These are phyloP conservation scores for Asterionellopsis glacialis DNA, from an alignment of 108 stramenopile species.

Conservation along the genomic window DNA sequence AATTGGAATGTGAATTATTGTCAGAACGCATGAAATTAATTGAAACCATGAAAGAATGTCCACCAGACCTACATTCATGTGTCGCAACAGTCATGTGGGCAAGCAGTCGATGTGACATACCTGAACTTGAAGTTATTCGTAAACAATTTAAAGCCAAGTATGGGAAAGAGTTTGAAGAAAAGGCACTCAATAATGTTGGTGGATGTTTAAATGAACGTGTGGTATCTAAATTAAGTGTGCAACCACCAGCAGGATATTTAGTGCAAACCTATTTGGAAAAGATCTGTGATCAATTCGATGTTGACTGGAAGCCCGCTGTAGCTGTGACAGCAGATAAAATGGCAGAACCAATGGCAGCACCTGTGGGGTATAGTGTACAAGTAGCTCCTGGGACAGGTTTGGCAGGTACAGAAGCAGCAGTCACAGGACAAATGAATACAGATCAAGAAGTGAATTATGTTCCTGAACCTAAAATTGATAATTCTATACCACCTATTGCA, in stretches of 20 bases:
- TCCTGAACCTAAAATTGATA: neutral
- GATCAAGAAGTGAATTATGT: neutral
- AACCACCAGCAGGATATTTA: constrained; percentile 80
- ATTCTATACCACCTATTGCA: neutral
- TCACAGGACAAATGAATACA: neutral
- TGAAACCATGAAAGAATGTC: constrained; percentile 58
- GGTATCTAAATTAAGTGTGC: constrained; percentile 73
- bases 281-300: constrained; percentile 74
- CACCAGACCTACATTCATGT: constrained; percentile 62
- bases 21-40: constrained; percentile 75
- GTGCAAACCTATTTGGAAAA: constrained; percentile 86
- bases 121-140: constrained; percentile 65
- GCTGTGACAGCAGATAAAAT: constrained; percentile 41
- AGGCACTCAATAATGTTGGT: constrained; percentile 64
- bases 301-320: constrained; percentile 74
- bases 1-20: constrained; percentile 77
- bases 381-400: constrained; percentile 58
- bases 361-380: constrained; percentile 63
- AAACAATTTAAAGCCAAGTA: constrained; percentile 85
- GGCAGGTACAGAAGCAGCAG: constrained; percentile 7
- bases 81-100: constrained; percentile 84
- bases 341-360: constrained; percentile 75
- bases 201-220: constrained; percentile 88
- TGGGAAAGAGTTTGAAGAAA: constrained; percentile 78
- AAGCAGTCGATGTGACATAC: constrained; percentile 65